Base-by-base conservation (phyloP, 2,329 filamentous ascomycete species). In the Trichophyton equinum region DNA sequence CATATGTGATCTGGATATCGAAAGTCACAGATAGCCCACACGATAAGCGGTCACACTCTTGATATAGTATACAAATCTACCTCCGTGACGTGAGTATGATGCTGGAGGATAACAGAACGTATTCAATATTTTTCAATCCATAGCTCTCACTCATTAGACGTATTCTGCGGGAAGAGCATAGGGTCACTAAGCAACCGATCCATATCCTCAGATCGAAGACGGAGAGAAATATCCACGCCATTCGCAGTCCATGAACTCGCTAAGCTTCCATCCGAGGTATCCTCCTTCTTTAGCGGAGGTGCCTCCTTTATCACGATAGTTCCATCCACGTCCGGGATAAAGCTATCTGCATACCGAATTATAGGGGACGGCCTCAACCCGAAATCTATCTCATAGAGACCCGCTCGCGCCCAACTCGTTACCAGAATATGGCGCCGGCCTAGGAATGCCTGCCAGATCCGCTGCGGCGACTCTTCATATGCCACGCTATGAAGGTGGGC, bases 361-460 rank as follows among this genome's bases (percentile, higher is more conserved):
- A 8, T 51, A 20, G 22, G 46, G 5, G 46, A 51, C 18, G 46
- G 27, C 4, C 20, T n/a, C 18, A 51, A 20, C 7, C 65, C 64
- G 64, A 80, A 79, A 11, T 77, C 72, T 9, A 58, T 36, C 8
- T 58, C 56, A 20, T 58, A 58, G 8, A 58, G 8, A 44, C 56
- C 36, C 25, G 11, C 79, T 71, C 42, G 78, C 25, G 72, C 70
- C 78, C 78, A 81, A 0, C 73, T 76, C 4, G 78, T 80, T 2
- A 76, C 73, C 2, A 79, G 63, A 0, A 73, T 64, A 66, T 80
- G 77, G 22, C 70, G 67, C 0, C 64, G 61, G 0, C 78, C 79
- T 5, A 78, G 60, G 59, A 79, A 80, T 0, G 65, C 74, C 62
- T 77, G 74, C 79, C 78, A 81, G 15, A 80, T 63, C 4, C 78